These are phyloP conservation scores for Oryza glaberrima DNA, from an alignment of 176 grass and related monocot genomes.

Conservation along the genomic window DNA sequence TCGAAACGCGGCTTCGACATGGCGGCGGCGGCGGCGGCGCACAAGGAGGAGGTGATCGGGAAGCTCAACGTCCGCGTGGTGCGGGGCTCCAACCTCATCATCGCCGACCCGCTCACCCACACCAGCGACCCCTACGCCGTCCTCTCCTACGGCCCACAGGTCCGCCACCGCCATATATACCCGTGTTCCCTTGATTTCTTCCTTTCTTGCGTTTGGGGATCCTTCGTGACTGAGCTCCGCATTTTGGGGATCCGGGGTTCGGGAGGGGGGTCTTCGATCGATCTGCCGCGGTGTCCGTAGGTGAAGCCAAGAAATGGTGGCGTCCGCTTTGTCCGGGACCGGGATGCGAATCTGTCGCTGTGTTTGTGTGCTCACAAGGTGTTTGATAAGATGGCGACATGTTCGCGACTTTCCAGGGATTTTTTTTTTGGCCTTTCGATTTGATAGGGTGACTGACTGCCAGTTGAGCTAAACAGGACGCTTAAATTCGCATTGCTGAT, in stretches of 20 bases:
- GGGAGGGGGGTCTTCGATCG: not conserved
- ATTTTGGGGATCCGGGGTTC: not conserved
- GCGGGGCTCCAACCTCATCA: constrained; percentile 56
- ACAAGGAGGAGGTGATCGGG: constrained; percentile 51
- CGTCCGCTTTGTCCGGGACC: not conserved
- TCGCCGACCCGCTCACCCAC: constrained; percentile 61
- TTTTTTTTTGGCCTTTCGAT: no score
- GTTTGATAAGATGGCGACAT: not conserved
- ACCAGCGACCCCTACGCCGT: constrained; percentile 95
- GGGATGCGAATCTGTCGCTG: not conserved
- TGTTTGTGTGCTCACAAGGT: not conserved
- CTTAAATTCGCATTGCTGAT: not conserved
- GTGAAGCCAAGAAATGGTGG: not conserved
- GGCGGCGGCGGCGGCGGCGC: constrained; percentile 19
- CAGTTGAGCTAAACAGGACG: not conserved
- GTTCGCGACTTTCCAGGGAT: not conserved
- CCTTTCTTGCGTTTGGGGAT: not conserved
- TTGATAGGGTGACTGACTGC: not conserved
- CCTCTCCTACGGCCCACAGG: constrained; percentile 62
- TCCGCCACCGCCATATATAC: not conserved
- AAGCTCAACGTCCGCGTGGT: constrained; percentile 58
- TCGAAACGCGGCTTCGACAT: not conserved
- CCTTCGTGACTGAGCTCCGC: not conserved
- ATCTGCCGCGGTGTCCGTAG: not conserved
- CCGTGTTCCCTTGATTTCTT: not conserved